Conservation (phyloP, 805 yeast genomes). For the Suhomyces emberorum region DNA sequence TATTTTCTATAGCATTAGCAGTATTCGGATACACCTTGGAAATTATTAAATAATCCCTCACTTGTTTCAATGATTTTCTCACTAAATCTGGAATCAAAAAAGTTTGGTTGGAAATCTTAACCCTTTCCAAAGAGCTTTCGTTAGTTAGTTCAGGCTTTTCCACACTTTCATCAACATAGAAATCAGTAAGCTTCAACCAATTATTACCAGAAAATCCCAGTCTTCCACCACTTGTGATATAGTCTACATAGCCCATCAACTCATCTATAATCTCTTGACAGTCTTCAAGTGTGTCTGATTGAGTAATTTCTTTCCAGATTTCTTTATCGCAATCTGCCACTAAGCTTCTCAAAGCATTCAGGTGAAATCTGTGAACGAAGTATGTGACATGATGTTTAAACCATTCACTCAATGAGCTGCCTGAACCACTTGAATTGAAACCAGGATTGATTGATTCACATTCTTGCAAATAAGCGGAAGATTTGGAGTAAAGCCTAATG, state of each 20-base stretch:
- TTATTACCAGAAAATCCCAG: conserved; percentile 22
- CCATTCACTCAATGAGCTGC: conserved; percentile 56
- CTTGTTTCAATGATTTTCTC: conserved; percentile 17
- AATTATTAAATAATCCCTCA: conserved; percentile 56
- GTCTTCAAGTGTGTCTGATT: conserved; percentile 33
- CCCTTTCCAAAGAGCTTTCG: not conserved
- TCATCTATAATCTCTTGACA: conserved; percentile 25
- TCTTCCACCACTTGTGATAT: conserved; percentile 16
- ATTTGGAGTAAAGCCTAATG: conserved; percentile 60
- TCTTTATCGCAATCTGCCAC: conserved; percentile 59
- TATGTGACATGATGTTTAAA: conserved; percentile 63
- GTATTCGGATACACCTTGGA: conserved; percentile 52
- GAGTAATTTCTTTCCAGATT: conserved; percentile 74
- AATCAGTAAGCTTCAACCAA: conserved; percentile 28
- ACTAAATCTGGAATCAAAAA: conserved; percentile 32
- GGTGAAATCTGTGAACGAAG: conserved; percentile 56
- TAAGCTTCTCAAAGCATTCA: conserved; percentile 45
- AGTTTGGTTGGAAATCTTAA: conserved; percentile 16
- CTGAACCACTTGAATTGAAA: conserved; percentile 51
- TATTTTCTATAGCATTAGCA: conserved; percentile 38
- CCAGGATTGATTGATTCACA: conserved; percentile 81
- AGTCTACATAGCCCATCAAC: conserved; percentile 23
- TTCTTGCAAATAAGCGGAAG: conserved; percentile 69
- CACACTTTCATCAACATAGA: conserved; percentile 12
- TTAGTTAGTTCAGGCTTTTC: not conserved